A percentile compares a stretch with the other conserved stretches of the same genome.
Conservation (phyloP, 768 basidiomycete genomes). For the Hygrocybe punicea region DNA sequence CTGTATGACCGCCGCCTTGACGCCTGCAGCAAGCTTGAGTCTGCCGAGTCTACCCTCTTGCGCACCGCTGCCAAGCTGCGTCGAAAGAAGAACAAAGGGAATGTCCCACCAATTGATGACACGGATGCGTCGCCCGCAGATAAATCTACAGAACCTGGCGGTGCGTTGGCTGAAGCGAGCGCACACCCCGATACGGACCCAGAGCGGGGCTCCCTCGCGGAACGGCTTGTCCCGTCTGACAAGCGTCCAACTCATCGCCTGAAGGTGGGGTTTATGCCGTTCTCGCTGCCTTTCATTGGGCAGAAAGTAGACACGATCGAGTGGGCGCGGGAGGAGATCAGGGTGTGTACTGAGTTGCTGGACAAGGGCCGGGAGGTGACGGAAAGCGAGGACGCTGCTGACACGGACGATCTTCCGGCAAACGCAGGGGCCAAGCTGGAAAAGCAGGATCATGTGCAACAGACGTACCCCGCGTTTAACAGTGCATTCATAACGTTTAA, state of each 20-base stretch:
- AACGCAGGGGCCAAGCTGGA: conserved; percentile 8
- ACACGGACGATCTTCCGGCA: conserved; percentile 8
- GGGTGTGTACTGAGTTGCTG: conserved; percentile 48
- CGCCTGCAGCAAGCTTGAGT: conserved; percentile 78
- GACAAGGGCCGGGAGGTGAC: conserved; percentile 47
- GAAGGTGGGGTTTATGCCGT: conserved; percentile 27
- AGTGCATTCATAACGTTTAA: conserved; percentile 90
- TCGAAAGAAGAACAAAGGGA: conserved; percentile 49
- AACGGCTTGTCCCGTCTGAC: conserved; percentile 52
- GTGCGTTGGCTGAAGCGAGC: too few relatives aligned
- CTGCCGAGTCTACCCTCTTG: conserved; percentile 76
- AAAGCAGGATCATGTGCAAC: conserved; percentile 1
- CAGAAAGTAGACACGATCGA: conserved; percentile 92
- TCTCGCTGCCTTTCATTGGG: conserved; percentile 57
- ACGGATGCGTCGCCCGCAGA: not conserved
- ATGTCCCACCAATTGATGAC: conserved; percentile 17
- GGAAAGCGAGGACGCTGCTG: conserved; percentile 16
- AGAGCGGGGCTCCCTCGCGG: conserved; percentile 19
- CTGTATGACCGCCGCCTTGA: conserved; percentile 71
- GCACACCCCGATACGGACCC: not conserved
- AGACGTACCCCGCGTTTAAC: conserved; percentile 53
- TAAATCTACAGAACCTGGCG: too few relatives aligned
- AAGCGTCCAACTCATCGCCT: conserved; percentile 81
- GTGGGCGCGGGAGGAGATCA: conserved; percentile 79
- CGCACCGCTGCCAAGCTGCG: conserved; percentile 73